phyloP scores from a whole-genome alignment of 495 filamentous ascomycete genomes.

The Parathielavia appendiculata region DNA sequence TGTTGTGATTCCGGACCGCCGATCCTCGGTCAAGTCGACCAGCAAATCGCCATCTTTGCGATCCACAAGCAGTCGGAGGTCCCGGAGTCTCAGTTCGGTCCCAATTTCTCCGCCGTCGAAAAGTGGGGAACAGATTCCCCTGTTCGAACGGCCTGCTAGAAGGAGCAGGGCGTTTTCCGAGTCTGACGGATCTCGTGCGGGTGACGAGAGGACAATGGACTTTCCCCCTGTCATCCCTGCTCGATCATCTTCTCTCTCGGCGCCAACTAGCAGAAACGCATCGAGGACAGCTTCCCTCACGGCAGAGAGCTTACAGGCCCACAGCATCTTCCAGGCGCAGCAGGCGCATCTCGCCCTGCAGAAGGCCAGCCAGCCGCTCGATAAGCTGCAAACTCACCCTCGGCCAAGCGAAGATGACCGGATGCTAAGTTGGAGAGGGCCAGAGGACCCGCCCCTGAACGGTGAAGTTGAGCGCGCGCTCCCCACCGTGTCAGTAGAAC shows the following conservation, averaged over 20 bases:
- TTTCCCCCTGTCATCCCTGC: conserved; percentile 56
- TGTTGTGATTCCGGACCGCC: conserved; percentile 65
- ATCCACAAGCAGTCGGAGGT: conserved; percentile 49
- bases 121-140: conserved; percentile 31
- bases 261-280: conserved; percentile 62
- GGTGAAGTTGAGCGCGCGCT: neutral
- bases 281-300: conserved; percentile 63
- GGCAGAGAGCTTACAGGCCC: conserved; percentile 58
- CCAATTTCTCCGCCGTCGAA: conserved; percentile 32
- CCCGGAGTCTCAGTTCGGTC: conserved; percentile 42
- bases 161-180: conserved; percentile 44
- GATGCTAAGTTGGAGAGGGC: neutral
- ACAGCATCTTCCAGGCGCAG: conserved; percentile 42
- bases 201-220: conserved; percentile 51
- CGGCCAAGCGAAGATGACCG: neutral
- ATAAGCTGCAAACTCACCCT: conserved; percentile 24
- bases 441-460: neutral
- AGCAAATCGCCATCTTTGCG: conserved; percentile 46
- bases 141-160: conserved; percentile 33
- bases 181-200: conserved; percentile 41
- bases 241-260: conserved; percentile 63
- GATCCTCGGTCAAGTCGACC: conserved; percentile 56
- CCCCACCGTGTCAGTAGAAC: conserved; percentile 21
- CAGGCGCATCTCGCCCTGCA: conserved; percentile 30
- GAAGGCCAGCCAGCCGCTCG: conserved; percentile 25